Evolutionary conservation across 139 green algal species (phyloP).

Genomic region (Ettlia oleoabundans): DNA sequence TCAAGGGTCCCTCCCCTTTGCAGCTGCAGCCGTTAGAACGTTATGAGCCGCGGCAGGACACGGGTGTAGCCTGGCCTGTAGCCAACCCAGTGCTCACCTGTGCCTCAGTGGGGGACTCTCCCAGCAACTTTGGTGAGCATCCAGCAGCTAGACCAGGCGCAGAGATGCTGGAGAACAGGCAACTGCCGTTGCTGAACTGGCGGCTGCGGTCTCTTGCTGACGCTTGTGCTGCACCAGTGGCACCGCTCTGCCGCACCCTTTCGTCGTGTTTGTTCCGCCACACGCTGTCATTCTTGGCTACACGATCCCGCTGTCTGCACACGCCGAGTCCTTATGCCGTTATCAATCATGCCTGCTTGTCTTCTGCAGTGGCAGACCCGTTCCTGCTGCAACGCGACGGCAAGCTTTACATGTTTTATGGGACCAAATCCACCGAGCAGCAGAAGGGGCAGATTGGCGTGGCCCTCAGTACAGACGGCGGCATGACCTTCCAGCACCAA

Average conservation of each 20-base stretch:
- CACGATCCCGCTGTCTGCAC: too few relatives aligned
- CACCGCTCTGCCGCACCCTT: too few relatives aligned
- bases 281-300: neutral
- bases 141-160: neutral
- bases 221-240: too few relatives aligned
- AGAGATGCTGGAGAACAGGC: neutral
- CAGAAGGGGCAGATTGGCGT: conserved; percentile 49
- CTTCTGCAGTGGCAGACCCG: conserved; percentile 20
- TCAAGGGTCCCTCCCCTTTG: conserved; percentile 24
- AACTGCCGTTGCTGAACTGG: too few relatives aligned
- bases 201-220: too few relatives aligned
- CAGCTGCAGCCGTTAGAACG: conserved; percentile 21
- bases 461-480: conserved; percentile 41
- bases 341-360: too few relatives aligned
- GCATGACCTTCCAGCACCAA: conserved; percentile 39
- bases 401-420: conserved; percentile 54
- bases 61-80: conserved; percentile 15
- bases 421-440: conserved; percentile 43
- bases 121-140: conserved; percentile 31
- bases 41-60: conserved; percentile 10
- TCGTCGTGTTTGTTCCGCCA: neutral
- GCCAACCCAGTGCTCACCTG: conserved; percentile 47
- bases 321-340: too few relatives aligned
- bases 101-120: conserved; percentile 27
- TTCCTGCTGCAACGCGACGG: conserved; percentile 13